Percentiles rank a stretch among this genome's conserved stretches.
Evolutionary conservation across 2,329 filamentous ascomycete species (phyloP).

Genomic region (Claviceps africana): DNA sequence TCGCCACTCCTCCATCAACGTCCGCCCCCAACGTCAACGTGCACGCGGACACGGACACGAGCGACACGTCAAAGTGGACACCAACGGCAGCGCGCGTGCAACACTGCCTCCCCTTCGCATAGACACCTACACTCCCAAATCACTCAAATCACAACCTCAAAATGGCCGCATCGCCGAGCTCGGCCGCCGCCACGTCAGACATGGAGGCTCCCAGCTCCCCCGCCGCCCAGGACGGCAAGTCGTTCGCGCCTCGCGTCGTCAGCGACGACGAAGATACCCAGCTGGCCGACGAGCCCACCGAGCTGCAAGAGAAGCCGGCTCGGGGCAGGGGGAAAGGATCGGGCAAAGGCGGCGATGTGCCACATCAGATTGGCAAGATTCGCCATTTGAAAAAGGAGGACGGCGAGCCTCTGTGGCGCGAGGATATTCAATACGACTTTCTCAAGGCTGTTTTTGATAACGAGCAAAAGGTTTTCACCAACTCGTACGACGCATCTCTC

Average conservation of each 20-base stretch:
- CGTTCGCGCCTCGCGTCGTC: slow-evolving; percentile 29
- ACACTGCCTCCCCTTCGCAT: background rate
- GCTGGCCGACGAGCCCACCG: slow-evolving; percentile 29
- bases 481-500: slow-evolving; percentile 59
- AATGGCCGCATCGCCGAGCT: slow-evolving; percentile 29
- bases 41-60: background rate
- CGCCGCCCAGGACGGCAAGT: slow-evolving; percentile 27
- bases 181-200: slow-evolving; percentile 29
- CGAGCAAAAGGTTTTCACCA: slow-evolving; percentile 66
- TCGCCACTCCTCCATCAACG: slow-evolving; percentile 1
- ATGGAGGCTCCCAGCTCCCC: slow-evolving; percentile 33
- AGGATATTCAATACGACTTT: slow-evolving; percentile 82
- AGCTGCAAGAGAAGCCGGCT: slow-evolving; percentile 26
- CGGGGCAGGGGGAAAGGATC: slow-evolving; percentile 22
- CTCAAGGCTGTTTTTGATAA: slow-evolving; percentile 69
- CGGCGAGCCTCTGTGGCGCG: slow-evolving; percentile 73
- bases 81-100: background rate
- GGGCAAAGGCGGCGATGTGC: slow-evolving; percentile 20
- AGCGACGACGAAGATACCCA: slow-evolving; percentile 35
- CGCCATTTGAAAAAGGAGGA: slow-evolving; percentile 79
- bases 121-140: background rate
- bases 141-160: slow-evolving; percentile 4
- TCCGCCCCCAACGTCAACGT: background rate
- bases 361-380: slow-evolving; percentile 50
- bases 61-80: too few relatives aligned